Base-by-base conservation (phyloP, 805 yeast genomes). In the Peterozyma toletana region DNA sequence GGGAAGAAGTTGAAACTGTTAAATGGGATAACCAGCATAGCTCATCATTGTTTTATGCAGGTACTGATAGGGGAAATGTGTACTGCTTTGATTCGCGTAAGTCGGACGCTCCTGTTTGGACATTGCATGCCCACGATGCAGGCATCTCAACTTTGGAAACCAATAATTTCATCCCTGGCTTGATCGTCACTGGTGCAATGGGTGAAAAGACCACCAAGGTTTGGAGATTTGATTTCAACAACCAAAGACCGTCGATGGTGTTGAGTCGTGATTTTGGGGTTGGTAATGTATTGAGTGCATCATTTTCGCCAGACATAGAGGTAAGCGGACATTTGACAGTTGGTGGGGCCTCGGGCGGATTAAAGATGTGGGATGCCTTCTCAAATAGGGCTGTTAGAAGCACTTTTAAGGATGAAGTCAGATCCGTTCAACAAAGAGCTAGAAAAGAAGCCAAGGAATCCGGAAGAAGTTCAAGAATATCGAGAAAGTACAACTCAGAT, bases 91-190 rank as follows among this genome's bases (percentile, higher is more conserved):
- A 91, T 62, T 83, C 87, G 38, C 78, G 96, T 61, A 67, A 66
- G 41, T 76, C 71, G 34, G 67, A 71, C 45, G 75, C 73, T 50
- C 90, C 97, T 15, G 55, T 91, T 30, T 93, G 99, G 99, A 87
- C 96, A 2, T 71, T 93, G 53, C 96, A 93, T 63, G 98, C 98
- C 2, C 99, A 93, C 61, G 98, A 93, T 65, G 77, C 95, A 2
- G 97, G 96, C 48, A 83, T 93, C 48, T 83, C 96, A 4, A 72
- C 91, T 2, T 73, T 93, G 52, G 83, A 83, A 52, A 73, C 82
- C 33, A 90, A 87, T 64, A 58, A 60, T 21, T 75, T 68, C 57
- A 60, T 88, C 30, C 80, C 82, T 21, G 93, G 91, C 15, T 66
- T 86, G 71, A 63, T 93, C 57, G 78, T 81, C 18, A 87, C 98